Conservation (phyloP, 2,329 filamentous ascomycete genomes). For the Neonectria coccinea region DNA sequence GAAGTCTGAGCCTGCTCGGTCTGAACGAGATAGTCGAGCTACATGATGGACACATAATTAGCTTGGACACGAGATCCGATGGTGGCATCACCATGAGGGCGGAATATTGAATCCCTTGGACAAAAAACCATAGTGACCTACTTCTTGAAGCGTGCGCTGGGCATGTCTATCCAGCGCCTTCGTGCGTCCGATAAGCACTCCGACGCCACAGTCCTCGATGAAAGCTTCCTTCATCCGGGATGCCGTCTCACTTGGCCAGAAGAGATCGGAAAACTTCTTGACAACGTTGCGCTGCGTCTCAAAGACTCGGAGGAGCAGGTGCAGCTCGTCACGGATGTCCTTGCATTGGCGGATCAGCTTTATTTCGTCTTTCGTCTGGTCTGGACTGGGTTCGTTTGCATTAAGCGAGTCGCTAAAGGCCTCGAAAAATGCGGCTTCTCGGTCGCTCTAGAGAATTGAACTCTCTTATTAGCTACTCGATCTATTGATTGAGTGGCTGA, state of each 20-base stretch:
- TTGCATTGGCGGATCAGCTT: constrained; percentile 19
- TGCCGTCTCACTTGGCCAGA: constrained; percentile 16
- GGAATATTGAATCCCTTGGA: background rate
- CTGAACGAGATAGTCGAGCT: constrained; percentile 28
- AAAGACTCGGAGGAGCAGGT: constrained; percentile 24
- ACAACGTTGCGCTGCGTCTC: constrained; percentile 27
- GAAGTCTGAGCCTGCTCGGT: constrained; percentile 32
- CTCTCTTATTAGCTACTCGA: no score
- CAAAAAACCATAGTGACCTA: constrained; percentile 1
- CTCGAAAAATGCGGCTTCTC: constrained; percentile 18
- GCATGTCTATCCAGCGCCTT: constrained; percentile 13
- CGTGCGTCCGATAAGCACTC: constrained; percentile 12
- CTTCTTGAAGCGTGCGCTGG: constrained; percentile 12
- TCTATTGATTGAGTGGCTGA: no score
- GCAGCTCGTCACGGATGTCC: constrained; percentile 32
- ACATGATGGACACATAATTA: no score
- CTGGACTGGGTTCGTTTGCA: background rate
- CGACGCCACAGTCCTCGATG: constrained; percentile 15
- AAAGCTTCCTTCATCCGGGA: background rate
- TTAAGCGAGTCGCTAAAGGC: constrained; percentile 9
- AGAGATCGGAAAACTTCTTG: constrained; percentile 21
- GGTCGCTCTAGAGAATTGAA: background rate
- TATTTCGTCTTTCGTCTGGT: constrained; percentile 9
- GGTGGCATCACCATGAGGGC: no score
- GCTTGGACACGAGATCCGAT: no score